A percentile compares a stretch with the other conserved stretches of the same genome.
Evolutionary conservation across 225 moss, liverwort and hornwort genomes (phyloP).

Genomic region (Physcomitrium patens): DNA sequence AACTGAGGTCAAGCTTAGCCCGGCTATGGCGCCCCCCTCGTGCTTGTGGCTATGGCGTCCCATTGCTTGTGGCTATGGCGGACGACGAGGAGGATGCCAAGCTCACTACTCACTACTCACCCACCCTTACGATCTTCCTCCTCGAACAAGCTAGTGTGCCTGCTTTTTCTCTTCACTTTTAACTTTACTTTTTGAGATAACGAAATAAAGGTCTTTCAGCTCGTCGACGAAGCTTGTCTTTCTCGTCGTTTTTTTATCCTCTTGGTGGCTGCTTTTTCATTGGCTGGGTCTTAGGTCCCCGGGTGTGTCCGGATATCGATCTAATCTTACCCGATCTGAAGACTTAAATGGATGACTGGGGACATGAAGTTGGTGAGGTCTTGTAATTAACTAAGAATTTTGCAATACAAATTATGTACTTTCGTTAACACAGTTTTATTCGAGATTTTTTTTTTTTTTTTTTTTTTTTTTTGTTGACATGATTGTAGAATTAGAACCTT

Average conservation of each 20-base stretch:
- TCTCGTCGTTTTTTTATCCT: background rate
- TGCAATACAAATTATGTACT: too few relatives aligned
- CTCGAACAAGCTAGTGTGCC: background rate
- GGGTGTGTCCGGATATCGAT: too few relatives aligned
- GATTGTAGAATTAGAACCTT: too few relatives aligned
- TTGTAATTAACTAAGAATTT: too few relatives aligned
- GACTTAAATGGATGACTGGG: too few relatives aligned
- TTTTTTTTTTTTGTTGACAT: too few relatives aligned
- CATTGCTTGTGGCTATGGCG: conserved; percentile 15
- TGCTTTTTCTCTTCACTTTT: background rate
- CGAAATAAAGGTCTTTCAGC: background rate
- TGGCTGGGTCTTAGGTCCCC: background rate
- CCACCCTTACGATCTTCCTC: too few relatives aligned
- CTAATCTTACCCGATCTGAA: too few relatives aligned
- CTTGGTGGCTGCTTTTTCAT: background rate
- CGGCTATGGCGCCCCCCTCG: conserved; percentile 19
- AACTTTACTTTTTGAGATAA: background rate
- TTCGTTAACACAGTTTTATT: too few relatives aligned
- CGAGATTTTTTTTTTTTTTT: too few relatives aligned
- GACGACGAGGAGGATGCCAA: background rate
- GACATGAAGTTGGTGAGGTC: too few relatives aligned
- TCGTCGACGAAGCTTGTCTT: background rate
- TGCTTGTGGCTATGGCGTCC: conserved; percentile 15
- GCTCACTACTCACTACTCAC: background rate
- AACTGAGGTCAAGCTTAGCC: background rate